Evolutionary conservation across 495 filamentous ascomycete species (phyloP).

Genomic region (Penicillium pancosmium): DNA sequence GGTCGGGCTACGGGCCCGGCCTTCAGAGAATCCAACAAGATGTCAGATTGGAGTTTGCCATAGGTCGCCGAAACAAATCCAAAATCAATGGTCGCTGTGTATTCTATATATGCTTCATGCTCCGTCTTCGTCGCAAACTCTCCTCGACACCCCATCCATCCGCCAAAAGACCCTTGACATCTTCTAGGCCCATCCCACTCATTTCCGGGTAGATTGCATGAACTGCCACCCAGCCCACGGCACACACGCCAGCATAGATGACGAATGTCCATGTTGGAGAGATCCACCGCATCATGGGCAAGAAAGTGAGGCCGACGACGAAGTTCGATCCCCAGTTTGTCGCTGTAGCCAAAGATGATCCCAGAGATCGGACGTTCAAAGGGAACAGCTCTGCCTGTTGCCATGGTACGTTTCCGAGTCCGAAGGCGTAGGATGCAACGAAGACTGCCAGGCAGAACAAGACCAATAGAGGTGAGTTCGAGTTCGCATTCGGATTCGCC

Average conservation of each 20-base stretch:
- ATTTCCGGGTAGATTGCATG: conserved; percentile 85
- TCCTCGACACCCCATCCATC: conserved; percentile 66
- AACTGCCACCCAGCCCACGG: conserved; percentile 63
- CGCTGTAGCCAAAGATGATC: conserved; percentile 79
- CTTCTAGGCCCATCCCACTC: conserved; percentile 77
- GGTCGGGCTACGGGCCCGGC: not conserved
- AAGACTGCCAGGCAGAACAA: conserved; percentile 77
- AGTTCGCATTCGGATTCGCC: not conserved
- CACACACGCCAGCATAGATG: conserved; percentile 72
- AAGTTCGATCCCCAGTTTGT: conserved; percentile 92
- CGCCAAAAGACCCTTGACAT: conserved; percentile 72
- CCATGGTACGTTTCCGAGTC: conserved; percentile 93
- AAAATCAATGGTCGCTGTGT: not conserved
- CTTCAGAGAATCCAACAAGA: not conserved
- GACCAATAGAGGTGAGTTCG: conserved; percentile 51
- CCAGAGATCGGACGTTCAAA: conserved; percentile 77
- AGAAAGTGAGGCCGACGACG: conserved; percentile 81
- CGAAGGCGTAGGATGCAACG: conserved; percentile 81
- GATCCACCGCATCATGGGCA: conserved; percentile 80
- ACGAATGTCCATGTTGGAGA: conserved; percentile 79
- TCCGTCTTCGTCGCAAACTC: conserved; percentile 20
- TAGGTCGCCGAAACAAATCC: not conserved
- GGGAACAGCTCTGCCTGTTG: conserved; percentile 91
- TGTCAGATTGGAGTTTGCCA: not conserved
- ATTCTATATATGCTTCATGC: conserved; percentile 4